Evolutionary conservation across 1,284 basidiomycete species (phyloP), one percentile per base, ranked within the genome.

Genomic region (Rhodotorula sp.): DNA sequence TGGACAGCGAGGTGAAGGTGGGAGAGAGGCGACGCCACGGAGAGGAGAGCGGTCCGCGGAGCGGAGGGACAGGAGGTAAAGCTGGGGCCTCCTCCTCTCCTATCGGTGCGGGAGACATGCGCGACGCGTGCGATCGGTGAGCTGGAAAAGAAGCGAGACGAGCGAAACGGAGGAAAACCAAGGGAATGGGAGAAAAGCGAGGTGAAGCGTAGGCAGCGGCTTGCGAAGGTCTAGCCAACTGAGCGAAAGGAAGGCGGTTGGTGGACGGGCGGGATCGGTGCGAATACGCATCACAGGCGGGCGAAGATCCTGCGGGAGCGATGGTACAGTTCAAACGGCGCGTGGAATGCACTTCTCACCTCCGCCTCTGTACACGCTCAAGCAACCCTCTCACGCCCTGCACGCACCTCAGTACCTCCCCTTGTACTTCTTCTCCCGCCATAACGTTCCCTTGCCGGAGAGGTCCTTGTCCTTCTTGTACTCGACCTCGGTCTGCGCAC

Each of bases 401-500:
- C n/a, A 8, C 48, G 22, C 25, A n/a, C 25, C 48, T 50, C 46
- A 50, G 48, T 50, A 50, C 48, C 48, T 3, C 25, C 48, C 48
- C 7, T 25, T 22, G 48, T 50, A 50, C 48, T 50, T 50, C 48
- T 50, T 25, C 48, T 50, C 48, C 25, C 22, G 8, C 58, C 41
- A 46, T 29, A 32, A 44, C 19, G 58, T 32, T 29, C 58, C 58
- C 29, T 59, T 59, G 29, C 58, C 58, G 6, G 17, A 27, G n/a
- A 58, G 2, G 25, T 59, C 58, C 58, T 29, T 32, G 60, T 37
- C 48, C 7, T 50, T 10, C 48, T n/a, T 37, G 60, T 39, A 51
- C 25, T 61, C 60, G 0, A 10, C 25, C 22, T 37, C 36, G 10
- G 48, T 61, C 27, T 62, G 63, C 41, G 69, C 59, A 22, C 70